Evolutionary conservation across 106 monocot genomes (phyloP).

Genomic region (Platanthera guangdongensis): DNA sequence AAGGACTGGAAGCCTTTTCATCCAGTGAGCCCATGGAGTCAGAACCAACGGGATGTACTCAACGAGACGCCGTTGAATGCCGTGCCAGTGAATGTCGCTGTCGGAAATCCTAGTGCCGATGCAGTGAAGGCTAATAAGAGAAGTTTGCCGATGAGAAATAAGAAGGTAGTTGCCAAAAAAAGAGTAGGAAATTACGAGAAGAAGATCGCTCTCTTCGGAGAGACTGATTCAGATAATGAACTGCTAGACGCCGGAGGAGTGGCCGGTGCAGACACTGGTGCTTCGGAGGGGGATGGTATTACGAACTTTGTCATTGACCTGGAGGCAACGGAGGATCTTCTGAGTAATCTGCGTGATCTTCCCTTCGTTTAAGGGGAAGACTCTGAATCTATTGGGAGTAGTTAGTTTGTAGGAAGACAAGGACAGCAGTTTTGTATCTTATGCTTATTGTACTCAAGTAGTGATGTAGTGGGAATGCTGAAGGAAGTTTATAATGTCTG

Average conservation of each 20-base stretch:
- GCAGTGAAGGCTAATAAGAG: neutral
- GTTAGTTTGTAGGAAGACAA: neutral
- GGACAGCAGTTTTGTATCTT: slow-evolving; percentile 1
- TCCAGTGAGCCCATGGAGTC: neutral
- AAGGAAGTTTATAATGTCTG: neutral
- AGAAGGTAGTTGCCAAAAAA: slow-evolving; percentile 6
- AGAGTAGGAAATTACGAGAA: slow-evolving; percentile 7
- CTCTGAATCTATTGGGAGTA: neutral
- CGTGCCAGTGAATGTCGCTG: slow-evolving; percentile 6
- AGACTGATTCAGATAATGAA: slow-evolving; percentile 4
- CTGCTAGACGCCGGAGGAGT: neutral
- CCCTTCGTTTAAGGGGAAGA: neutral
- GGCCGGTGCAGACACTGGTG: neutral
- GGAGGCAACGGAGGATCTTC: slow-evolving; percentile 9
- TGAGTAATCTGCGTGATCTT: slow-evolving; percentile 8
- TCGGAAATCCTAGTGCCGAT: neutral
- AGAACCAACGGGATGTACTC: neutral
- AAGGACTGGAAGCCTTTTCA: slow-evolving; percentile 1
- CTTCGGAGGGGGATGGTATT: slow-evolving; percentile 6
- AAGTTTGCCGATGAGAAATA: neutral
- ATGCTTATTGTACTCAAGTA: neutral
- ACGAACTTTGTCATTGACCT: slow-evolving; percentile 8
- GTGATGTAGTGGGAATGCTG: slow-evolving; percentile 4
- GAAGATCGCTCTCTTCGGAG: slow-evolving; percentile 10
- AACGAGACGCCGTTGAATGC: slow-evolving; percentile 5